Percentiles rank a stretch among this genome's conserved stretches.
Conservation (phyloP, 1,284 basidiomycete genomes). For the Meripilus lineatus region DNA sequence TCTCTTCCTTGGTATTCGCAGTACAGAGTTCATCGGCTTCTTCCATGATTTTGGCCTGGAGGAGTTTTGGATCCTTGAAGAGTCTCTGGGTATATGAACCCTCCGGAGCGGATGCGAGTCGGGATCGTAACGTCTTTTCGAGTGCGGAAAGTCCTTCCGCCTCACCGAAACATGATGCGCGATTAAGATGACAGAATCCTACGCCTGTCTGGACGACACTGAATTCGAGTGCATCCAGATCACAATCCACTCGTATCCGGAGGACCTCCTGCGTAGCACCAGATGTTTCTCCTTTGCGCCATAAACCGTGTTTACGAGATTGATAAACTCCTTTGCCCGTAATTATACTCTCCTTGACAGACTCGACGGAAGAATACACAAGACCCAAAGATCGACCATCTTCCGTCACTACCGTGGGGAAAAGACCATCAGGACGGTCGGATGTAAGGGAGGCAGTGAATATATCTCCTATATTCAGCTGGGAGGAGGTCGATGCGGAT, state of each 20-base stretch:
- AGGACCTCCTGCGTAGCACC: slow-evolving; percentile 91
- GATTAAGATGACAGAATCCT: slow-evolving; percentile 92
- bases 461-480: slow-evolving; percentile 78
- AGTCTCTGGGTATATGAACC: slow-evolving; percentile 92
- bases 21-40: slow-evolving; percentile 95
- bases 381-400: slow-evolving; percentile 83
- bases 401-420: slow-evolving; percentile 87
- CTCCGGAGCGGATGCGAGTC: slow-evolving; percentile 75
- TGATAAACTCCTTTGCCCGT: slow-evolving; percentile 95
- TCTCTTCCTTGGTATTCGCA: slow-evolving; percentile 76
- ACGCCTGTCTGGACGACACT: slow-evolving; percentile 86
- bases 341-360: slow-evolving; percentile 82
- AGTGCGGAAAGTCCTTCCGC: slow-evolving; percentile 77
- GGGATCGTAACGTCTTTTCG: slow-evolving; percentile 75
- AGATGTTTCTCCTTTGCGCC: slow-evolving; percentile 96
- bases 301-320: slow-evolving; percentile 92
- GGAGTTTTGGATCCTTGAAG: slow-evolving; percentile 79
- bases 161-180: slow-evolving; percentile 84
- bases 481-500: slow-evolving; percentile 43
- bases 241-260: slow-evolving; percentile 86
- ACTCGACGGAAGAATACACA: slow-evolving; percentile 94
- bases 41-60: slow-evolving; percentile 95
- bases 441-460: slow-evolving; percentile 82
- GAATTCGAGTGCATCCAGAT: slow-evolving; percentile 90
- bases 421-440: slow-evolving; percentile 90